Evolutionary conservation across 495 filamentous ascomycete genomes (phyloP).

Genomic region (Sphaerosporella brunnea): DNA sequence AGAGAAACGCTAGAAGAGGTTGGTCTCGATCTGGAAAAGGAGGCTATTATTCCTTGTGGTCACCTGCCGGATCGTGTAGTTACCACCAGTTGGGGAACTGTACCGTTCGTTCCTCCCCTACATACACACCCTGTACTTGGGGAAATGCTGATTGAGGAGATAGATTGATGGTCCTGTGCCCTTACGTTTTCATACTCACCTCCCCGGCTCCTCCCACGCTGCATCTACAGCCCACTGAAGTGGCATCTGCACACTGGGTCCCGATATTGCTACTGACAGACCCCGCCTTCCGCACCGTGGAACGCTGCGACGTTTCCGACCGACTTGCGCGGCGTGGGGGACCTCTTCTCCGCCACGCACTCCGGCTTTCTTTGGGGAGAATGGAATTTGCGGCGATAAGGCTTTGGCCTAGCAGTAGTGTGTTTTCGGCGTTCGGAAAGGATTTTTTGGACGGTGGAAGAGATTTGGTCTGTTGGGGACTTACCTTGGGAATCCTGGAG

Average conservation of each 20-base stretch:
- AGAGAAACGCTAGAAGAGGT: slow-evolving; percentile 58
- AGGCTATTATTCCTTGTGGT: slow-evolving; percentile 40
- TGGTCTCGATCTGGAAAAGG: slow-evolving; percentile 42
- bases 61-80: slow-evolving; percentile 57
- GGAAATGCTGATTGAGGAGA: slow-evolving; percentile 7
- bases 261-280: slow-evolving; percentile 47
- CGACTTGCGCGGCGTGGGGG: slow-evolving; percentile 36
- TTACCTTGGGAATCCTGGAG: slow-evolving; percentile 52
- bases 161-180: slow-evolving; percentile 62
- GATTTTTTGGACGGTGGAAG: slow-evolving; percentile 21
- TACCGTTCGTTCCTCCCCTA: slow-evolving; percentile 34
- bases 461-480: slow-evolving; percentile 51
- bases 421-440: slow-evolving; percentile 19
- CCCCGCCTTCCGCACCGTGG: slow-evolving; percentile 42
- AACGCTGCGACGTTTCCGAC: slow-evolving; percentile 48
- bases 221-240: slow-evolving; percentile 51
- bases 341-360: slow-evolving; percentile 33
- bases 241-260: slow-evolving; percentile 63
- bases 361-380: slow-evolving; percentile 41
- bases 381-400: slow-evolving; percentile 58
- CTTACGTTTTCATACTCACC: slow-evolving; percentile 52
- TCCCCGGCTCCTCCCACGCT: slow-evolving; percentile 40
- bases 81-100: slow-evolving; percentile 52
- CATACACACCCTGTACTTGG: background rate
- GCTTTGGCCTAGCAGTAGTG: slow-evolving; percentile 27